Base-by-base conservation (phyloP, 495 filamentous ascomycete genomes). In the Trichoderma gamsii region DNA sequence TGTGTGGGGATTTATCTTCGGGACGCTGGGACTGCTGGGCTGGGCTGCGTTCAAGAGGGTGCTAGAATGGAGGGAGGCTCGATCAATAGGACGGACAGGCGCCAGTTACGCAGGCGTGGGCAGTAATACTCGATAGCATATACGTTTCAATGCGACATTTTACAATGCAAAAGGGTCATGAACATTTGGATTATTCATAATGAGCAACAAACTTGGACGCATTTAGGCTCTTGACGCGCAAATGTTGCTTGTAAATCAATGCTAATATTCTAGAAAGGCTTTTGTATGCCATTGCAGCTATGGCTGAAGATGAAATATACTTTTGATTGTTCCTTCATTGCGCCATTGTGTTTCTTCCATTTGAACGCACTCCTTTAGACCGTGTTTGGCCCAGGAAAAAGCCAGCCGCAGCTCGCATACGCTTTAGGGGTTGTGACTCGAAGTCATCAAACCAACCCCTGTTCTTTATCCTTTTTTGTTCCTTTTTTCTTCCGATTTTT, bases 1-100 rank as follows among this genome's bases (percentile, higher is more conserved):
- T 32, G 93, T 99, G 0, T 90, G 93, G 75, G 89, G 93, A 6
- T 99, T 99, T 75, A 92, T 99, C 29, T 78, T 93, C 68, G 89
- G 91, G 43, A 97, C 93, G 6, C 82, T 87, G n/a, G 91, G 91
- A 3, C 74, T 99, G 70, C 79, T 98, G 67, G 83, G 81, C 41
- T 97, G 91, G 87, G 94, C 95, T 1, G 85, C 85, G 18, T 76
- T 90, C 21, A 88, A 74, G 75, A 76, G 76, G 41, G 67, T 79
- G 38, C n/a, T 78, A 25, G 78, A 87, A 76, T 82, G 86, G 44
- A 89, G 88, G 80, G 82, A 73, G 68, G 70, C 32, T 35, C 56
- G 68, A 27, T 25, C 18, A 49, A 3, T 68, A 13, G 65, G 41
- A 12, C 41, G 65, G 65, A 11, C 21, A 25, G 65, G 44, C 41